Evolutionary conservation across 768 basidiomycete genomes (phyloP).

Genomic region (Psilocybe sp.): DNA sequence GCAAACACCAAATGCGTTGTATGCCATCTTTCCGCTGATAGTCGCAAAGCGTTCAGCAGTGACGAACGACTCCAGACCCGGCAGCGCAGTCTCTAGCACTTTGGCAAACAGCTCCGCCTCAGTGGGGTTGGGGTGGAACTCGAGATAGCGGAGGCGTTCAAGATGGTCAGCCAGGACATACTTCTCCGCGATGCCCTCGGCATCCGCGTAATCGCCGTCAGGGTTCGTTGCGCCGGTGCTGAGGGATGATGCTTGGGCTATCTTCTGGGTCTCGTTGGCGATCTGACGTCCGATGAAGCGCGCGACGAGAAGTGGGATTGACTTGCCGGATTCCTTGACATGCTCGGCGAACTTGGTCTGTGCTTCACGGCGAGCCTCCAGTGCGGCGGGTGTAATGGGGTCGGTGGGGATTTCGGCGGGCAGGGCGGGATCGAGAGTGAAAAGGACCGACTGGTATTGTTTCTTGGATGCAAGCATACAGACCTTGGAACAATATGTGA

Average conservation of each 20-base stretch:
- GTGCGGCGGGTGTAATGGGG: constrained; percentile 24
- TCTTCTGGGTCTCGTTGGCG: constrained; percentile 57
- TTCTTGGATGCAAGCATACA: constrained; percentile 55
- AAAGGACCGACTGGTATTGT: constrained; percentile 69
- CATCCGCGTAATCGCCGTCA: constrained; percentile 41
- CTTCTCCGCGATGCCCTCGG: constrained; percentile 38
- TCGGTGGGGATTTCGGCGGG: constrained; percentile 39
- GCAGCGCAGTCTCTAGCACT: constrained; percentile 57
- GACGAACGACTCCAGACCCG: constrained; percentile 71
- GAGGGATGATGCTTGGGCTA: constrained; percentile 31
- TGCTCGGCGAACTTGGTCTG: constrained; percentile 59
- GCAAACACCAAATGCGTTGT: constrained; percentile 76
- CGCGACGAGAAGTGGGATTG: constrained; percentile 56
- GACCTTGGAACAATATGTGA: constrained; percentile 71
- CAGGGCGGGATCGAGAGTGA: constrained; percentile 62
- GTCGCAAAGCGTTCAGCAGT: constrained; percentile 59
- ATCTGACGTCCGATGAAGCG: constrained; percentile 75
- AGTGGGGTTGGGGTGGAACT: no score
- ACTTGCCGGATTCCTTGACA: constrained; percentile 40
- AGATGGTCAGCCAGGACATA: constrained; percentile 76
- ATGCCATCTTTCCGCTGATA: constrained; percentile 67
- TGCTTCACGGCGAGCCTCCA: constrained; percentile 50
- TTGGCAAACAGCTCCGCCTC: constrained; percentile 40
- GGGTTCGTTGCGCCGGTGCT: constrained; percentile 9
- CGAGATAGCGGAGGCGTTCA: constrained; percentile 66